Evolutionary conservation across 345 rosid species (phyloP).

Genomic region (Arabis hirsuta): DNA sequence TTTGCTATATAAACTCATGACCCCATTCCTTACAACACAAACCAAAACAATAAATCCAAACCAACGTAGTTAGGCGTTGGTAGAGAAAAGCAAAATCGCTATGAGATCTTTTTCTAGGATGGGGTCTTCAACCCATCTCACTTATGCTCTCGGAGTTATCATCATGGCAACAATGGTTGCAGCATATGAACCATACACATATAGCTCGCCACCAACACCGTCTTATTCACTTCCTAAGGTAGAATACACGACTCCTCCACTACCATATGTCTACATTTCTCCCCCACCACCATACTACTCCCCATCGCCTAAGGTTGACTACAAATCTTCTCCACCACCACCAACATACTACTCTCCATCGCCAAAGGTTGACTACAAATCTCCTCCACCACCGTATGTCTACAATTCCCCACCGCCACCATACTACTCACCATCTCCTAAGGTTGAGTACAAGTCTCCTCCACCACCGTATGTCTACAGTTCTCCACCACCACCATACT

Average conservation of each 20-base stretch:
- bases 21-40: neutral
- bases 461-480: conserved; percentile 23
- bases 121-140: conserved; percentile 38
- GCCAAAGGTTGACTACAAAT: neutral
- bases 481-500: conserved; percentile 22
- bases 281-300: conserved; percentile 16
- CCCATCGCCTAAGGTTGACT: neutral
- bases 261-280: conserved; percentile 11
- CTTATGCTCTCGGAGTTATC: conserved; percentile 16
- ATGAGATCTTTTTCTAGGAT: conserved; percentile 27
- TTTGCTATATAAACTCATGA: conserved; percentile 27
- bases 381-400: conserved; percentile 10
- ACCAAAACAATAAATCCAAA: conserved; percentile 18
- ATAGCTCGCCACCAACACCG: conserved; percentile 33
- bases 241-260: conserved; percentile 18
- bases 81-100: neutral
- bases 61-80: conserved; percentile 27
- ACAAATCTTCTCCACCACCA: conserved; percentile 17
- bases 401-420: conserved; percentile 17
- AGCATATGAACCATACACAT: conserved; percentile 12
- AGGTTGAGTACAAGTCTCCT: conserved; percentile 13
- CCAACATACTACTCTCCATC: neutral
- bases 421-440: conserved; percentile 7
- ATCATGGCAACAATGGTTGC: conserved; percentile 33
- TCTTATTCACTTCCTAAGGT: conserved; percentile 15